phyloP scores from a whole-genome alignment of 1,139 yeast genomes.

The Suhomyces anneliseae region DNA sequence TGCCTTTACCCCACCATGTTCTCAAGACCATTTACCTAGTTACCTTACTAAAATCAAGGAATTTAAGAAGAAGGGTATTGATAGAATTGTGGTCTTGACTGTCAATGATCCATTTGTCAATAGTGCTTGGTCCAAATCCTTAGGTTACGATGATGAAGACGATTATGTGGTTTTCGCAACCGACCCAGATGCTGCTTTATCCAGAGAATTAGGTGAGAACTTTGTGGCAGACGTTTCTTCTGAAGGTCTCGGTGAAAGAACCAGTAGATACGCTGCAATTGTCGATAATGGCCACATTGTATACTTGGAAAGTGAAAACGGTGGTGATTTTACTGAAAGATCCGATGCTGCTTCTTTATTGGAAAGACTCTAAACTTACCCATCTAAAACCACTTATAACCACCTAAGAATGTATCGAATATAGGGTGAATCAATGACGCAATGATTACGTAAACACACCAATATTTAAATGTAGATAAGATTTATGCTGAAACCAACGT shows the following conservation, averaged over 20 bases:
- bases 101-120: slow-evolving; percentile 68
- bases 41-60: slow-evolving; percentile 53
- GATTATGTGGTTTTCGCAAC: slow-evolving; percentile 63
- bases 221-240: slow-evolving; percentile 49
- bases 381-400: no score
- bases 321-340: slow-evolving; percentile 53
- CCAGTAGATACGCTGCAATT: slow-evolving; percentile 19
- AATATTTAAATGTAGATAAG: neutral
- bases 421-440: no score
- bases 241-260: slow-evolving; percentile 22
- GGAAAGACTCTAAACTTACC: slow-evolving; percentile 18
- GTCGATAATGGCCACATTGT: slow-evolving; percentile 18
- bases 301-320: slow-evolving; percentile 55
- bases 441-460: neutral
- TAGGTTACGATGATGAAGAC: slow-evolving; percentile 23
- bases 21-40: slow-evolving; percentile 79
- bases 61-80: slow-evolving; percentile 67
- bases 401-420: no score
- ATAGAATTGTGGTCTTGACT: slow-evolving; percentile 67
- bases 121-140: slow-evolving; percentile 15
- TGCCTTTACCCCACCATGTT: slow-evolving; percentile 80
- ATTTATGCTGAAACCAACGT: neutral
- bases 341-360: slow-evolving; percentile 62
- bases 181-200: slow-evolving; percentile 67
- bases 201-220: slow-evolving; percentile 61